Percentiles rank a stretch among this genome's conserved stretches.
Evolutionary conservation across 345 rosid genomes (phyloP).

Genomic region (Citrus maxima): DNA sequence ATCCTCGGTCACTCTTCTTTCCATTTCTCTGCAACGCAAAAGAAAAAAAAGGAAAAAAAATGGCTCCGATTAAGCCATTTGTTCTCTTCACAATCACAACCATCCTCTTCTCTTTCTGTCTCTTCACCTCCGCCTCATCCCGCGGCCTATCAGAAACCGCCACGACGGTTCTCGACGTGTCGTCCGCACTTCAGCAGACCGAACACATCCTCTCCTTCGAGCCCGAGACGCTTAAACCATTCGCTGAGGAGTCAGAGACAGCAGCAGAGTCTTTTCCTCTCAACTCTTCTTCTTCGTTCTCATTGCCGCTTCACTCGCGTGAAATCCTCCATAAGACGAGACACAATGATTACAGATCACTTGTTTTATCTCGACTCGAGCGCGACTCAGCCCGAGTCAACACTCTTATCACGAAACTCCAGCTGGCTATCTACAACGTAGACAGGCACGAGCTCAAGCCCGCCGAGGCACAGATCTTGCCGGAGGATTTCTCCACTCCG

Average conservation of each 20-base stretch:
- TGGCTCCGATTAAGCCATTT: neutral
- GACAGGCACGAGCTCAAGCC: slow-evolving; percentile 57
- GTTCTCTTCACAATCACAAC: slow-evolving; percentile 8
- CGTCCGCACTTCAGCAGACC: slow-evolving; percentile 49
- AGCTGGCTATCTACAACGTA: slow-evolving; percentile 42
- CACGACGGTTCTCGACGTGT: slow-evolving; percentile 42
- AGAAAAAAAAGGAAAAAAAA: neutral
- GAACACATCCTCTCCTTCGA: slow-evolving; percentile 40
- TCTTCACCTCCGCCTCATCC: slow-evolving; percentile 24
- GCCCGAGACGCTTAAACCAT: slow-evolving; percentile 24
- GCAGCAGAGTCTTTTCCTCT: neutral
- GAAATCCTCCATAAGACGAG: slow-evolving; percentile 40
- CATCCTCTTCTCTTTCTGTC: slow-evolving; percentile 8
- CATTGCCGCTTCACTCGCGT: slow-evolving; percentile 61
- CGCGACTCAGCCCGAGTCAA: slow-evolving; percentile 76
- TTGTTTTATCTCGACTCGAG: slow-evolving; percentile 57
- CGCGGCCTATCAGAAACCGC: slow-evolving; percentile 32
- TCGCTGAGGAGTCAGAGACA: neutral
- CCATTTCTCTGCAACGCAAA: slow-evolving; percentile 9
- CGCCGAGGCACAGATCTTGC: slow-evolving; percentile 27
- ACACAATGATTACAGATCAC: slow-evolving; percentile 54
- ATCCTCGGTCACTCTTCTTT: neutral
- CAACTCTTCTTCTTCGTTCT: slow-evolving; percentile 34
- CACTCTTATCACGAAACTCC: slow-evolving; percentile 38
- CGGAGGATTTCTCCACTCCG: slow-evolving; percentile 62